phyloP scores from a whole-genome alignment of 2,329 filamentous ascomycete genomes.

The Aspergillus sp. region DNA sequence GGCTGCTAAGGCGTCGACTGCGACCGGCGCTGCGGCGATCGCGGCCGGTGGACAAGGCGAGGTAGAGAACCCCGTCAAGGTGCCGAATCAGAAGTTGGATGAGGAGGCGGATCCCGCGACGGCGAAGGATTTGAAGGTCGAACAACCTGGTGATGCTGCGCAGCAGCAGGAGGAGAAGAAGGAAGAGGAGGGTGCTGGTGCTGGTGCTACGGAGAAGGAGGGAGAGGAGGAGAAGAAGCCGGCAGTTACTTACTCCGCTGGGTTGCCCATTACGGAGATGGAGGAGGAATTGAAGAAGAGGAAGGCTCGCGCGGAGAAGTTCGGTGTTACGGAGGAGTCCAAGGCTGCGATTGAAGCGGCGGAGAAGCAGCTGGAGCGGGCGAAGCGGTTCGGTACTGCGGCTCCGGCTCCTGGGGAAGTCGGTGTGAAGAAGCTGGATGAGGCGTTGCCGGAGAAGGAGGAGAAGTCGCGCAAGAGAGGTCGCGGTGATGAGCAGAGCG shows the following conservation, averaged over 20 bases:
- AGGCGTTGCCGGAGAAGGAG: slow-evolving; percentile 46
- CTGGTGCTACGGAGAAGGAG: slow-evolving; percentile 20
- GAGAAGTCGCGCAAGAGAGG: slow-evolving; percentile 46
- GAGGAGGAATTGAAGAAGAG: slow-evolving; percentile 52
- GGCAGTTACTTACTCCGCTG: slow-evolving; percentile 42
- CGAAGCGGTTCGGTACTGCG: slow-evolving; percentile 49
- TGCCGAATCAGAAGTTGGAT: slow-evolving; percentile 43
- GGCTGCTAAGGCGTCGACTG: slow-evolving; percentile 31
- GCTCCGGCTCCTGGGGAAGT: slow-evolving; percentile 15
- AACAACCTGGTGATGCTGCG: slow-evolving; percentile 17
- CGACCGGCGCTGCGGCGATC: slow-evolving; percentile 35
- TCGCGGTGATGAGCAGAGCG: slow-evolving; percentile 37
- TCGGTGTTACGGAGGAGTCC: slow-evolving; percentile 47
- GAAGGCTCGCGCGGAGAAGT: slow-evolving; percentile 52
- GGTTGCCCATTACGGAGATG: slow-evolving; percentile 46
- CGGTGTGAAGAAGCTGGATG: slow-evolving; percentile 47
- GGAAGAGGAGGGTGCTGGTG: slow-evolving; percentile 30
- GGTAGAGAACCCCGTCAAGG: slow-evolving; percentile 41
- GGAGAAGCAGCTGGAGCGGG: slow-evolving; percentile 47
- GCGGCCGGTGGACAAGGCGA: slow-evolving; percentile 42
- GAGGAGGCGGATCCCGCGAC: slow-evolving; percentile 36
- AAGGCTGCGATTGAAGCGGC: slow-evolving; percentile 43
- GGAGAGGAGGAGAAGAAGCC: slow-evolving; percentile 34
- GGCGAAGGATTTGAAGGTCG: slow-evolving; percentile 40
- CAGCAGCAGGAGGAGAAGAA: slow-evolving; percentile 24